phyloP scores from a whole-genome alignment of 176 grass and related monocot species.

The Phragmites australis region DNA sequence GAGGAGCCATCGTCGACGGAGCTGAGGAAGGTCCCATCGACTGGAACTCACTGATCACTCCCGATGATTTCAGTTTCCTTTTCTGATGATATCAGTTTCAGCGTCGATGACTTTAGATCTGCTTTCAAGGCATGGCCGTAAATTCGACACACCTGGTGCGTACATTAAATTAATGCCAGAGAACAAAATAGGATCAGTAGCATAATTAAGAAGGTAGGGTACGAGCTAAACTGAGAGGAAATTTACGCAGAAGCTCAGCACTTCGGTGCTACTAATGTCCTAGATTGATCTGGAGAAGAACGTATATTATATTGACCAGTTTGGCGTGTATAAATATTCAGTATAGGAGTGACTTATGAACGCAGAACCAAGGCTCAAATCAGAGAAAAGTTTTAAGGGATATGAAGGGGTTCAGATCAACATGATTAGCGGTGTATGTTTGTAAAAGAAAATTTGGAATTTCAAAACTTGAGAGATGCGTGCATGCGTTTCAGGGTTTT shows the following conservation, averaged over 20 bases:
- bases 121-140: constrained; percentile 5
- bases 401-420: no score
- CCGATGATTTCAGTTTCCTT: background rate
- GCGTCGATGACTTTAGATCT: background rate
- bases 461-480: no score
- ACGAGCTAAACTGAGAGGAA: background rate
- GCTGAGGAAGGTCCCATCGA: background rate
- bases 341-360: no score
- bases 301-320: no score
- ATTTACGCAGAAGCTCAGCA: background rate
- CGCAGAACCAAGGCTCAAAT: no score
- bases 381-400: no score
- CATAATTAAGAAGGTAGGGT: background rate
- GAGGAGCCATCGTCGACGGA: background rate
- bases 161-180: background rate
- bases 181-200: background rate
- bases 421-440: no score
- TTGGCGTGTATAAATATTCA: no score
- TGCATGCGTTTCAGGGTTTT: no score
- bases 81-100: background rate
- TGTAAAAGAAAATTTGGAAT: no score
- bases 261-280: background rate
- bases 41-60: constrained; percentile 19
- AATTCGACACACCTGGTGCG: background rate
- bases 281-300: no score